These are phyloP conservation scores for Abortiporus biennis DNA, from an alignment of 1,284 basidiomycete genomes.

Conservation along the genomic window DNA sequence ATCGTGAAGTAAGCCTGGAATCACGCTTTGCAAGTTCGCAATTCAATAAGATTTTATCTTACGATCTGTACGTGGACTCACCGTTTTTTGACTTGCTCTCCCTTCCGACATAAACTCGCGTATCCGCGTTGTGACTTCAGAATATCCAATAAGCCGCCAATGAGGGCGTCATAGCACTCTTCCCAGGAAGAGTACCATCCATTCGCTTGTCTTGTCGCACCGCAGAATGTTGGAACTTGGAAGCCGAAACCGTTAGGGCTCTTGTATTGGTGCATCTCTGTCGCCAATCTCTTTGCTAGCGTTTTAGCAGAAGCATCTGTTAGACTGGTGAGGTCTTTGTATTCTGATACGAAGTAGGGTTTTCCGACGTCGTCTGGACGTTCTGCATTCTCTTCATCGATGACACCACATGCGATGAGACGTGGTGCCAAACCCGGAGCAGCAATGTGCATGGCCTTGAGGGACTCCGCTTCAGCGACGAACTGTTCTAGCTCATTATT, in stretches of 20 bases:
- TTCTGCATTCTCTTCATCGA: slow-evolving; percentile 26
- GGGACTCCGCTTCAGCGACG: slow-evolving; percentile 65
- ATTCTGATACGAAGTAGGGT: slow-evolving; percentile 73
- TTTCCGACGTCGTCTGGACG: slow-evolving; percentile 28
- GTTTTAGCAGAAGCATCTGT: slow-evolving; percentile 37
- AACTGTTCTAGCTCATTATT: slow-evolving; percentile 56
- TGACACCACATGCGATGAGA: slow-evolving; percentile 47
- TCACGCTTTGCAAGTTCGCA: slow-evolving; percentile 46
- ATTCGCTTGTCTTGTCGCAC: slow-evolving; percentile 70
- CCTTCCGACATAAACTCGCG: slow-evolving; percentile 44
- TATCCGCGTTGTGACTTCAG: slow-evolving; percentile 42
- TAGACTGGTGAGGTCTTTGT: slow-evolving; percentile 54
- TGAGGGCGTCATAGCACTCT: slow-evolving; percentile 63
- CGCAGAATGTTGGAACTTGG: slow-evolving; percentile 74
- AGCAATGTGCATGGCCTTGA: slow-evolving; percentile 55
- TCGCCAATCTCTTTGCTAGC: slow-evolving; percentile 60
- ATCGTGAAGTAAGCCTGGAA: slow-evolving; percentile 65
- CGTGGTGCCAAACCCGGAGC: slow-evolving; percentile 65
- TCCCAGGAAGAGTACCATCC: slow-evolving; percentile 75
- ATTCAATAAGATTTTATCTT: not conserved
- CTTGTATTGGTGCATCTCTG: slow-evolving; percentile 53
- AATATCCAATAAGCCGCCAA: slow-evolving; percentile 56
- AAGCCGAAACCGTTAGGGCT: slow-evolving; percentile 68
- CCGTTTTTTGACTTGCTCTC: slow-evolving; percentile 51
- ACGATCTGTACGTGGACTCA: slow-evolving; percentile 26